These are phyloP conservation scores for Suillus decipiens DNA, from an alignment of 768 basidiomycete genomes.

Conservation along the genomic window DNA sequence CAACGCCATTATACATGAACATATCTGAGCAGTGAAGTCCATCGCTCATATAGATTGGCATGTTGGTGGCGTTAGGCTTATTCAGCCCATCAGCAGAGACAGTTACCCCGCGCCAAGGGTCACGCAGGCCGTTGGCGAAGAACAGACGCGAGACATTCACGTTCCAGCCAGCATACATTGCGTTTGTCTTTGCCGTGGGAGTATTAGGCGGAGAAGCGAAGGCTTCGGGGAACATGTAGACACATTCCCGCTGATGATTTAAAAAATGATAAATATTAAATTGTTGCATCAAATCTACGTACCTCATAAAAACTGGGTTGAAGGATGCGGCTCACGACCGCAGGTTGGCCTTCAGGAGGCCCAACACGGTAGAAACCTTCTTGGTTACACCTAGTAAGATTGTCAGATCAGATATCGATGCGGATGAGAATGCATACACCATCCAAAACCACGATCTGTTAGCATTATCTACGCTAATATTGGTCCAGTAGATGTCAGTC, in stretches of 20 bases:
- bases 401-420: not conserved
- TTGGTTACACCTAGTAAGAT: conserved; percentile 60
- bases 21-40: conserved; percentile 77
- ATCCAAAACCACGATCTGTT: conserved; percentile 73
- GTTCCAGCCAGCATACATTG: conserved; percentile 62
- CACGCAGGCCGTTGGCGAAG: conserved; percentile 66
- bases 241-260: conserved; percentile 59
- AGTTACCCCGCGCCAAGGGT: conserved; percentile 73
- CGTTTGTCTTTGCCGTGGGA: conserved; percentile 45
- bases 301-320: conserved; percentile 33
- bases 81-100: conserved; percentile 56
- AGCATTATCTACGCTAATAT: conserved; percentile 55
- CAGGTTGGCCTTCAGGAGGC: conserved; percentile 38
- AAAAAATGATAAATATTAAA: not conserved
- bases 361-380: conserved; percentile 52
- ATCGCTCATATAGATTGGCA: conserved; percentile 58
- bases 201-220: conserved; percentile 52
- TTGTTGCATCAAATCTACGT: not conserved
- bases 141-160: conserved; percentile 59
- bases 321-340: conserved; percentile 36
- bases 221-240: conserved; percentile 61
- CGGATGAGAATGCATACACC: conserved; percentile 42
- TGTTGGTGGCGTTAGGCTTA: conserved; percentile 48
- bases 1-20: conserved; percentile 35
- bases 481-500: conserved; percentile 46